Base-by-base conservation (phyloP, 139 green algal genomes). In the Chlorella sorokiniana region DNA sequence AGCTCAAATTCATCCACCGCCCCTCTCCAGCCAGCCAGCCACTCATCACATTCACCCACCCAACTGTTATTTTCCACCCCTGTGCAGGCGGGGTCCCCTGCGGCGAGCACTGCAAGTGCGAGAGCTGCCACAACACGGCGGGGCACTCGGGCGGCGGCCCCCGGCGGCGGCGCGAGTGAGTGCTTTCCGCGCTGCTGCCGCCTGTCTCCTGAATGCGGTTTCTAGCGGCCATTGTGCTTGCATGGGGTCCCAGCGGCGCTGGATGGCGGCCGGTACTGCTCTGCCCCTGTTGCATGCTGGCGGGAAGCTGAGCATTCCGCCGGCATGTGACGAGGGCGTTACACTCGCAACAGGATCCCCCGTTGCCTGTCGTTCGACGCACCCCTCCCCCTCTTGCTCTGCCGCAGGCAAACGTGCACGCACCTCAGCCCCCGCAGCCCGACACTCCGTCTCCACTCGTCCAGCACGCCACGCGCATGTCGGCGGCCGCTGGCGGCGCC, bases 91-190 rank as follows among this genome's bases (percentile, higher is more conserved):
- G 93, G 94, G 90, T 98, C 9, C 86, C 87, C 41, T 98, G 96
- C 85, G 90, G 90, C 31, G 88, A 93, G 31, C 80, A 90, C 73
- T 98, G 95, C 91, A 97, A 97, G 81, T 98, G 95, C 77, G 77
- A 89, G 27, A 84, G 87, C 41, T 94, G 91, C 82, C 89, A 93
- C 62, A 96, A 96, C 77, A 82, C 71, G 3, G 48, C 63, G 8
- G 79, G 54, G 40, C 54, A 70, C 29, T 14, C 44, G 45, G n/a
- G 16, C 67, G 54, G 38, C 68, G 52, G 3, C 68, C 68, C 65
- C 48, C 16, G 79, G 68, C 29, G 52, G 68, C 52, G 79, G 68
- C 20, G 56, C 74, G 56, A 81, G 72, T 79, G 52, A 81, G 74
- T 41, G 33, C 6, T 1, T 1, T 5, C 5, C 5, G 14, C 33